Evolutionary conservation across 192 early-diverging fungal species (phyloP), one percentile per base, ranked within the genome.

Genomic region (Oehlia diaphana): DNA sequence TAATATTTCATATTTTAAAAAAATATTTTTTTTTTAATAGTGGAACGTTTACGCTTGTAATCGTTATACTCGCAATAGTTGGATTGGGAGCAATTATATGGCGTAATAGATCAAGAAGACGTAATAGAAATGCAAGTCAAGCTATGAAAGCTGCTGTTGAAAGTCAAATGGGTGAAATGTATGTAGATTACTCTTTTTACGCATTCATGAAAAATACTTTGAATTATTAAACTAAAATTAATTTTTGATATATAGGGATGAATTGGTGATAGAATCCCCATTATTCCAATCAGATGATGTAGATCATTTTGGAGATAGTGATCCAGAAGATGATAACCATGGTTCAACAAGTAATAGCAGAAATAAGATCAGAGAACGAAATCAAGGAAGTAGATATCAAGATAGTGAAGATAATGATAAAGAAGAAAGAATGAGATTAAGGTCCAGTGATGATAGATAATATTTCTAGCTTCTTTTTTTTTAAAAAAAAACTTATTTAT

Each of bases 231-330:
- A 0, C 39, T 42, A 42, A 42, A 13, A 12, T 7, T 63, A 44
- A 72, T 19, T 71, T 61, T 39, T 28, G 39, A 50, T 77, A 19
- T 47, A 28, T 77, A 90, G 89, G 64, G 85, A 90, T 53, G 89
- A 87, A 63, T 66, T 88, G 7, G 86, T 88, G 0, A 81, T 86
- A 21, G 87, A 90, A 19, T 77, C 82, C 26, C 79, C 81, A 12
- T 77, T 86, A 10, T 79, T 35, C 26, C 75, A 81, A 6, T 80
- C 79, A 74, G 82, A 82, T 19, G 82, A 83, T 33, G 68, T 71
- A 12, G 77, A 83, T 61, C 77, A 82, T n/a, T 82, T 86, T 39
- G 79, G 67, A 8, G 82, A 85, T 8, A 84, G 85, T 76, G 82
- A 83, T 13, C 80, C 80, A 4, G 84, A 86, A 6, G 74, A 80